Conservation (phyloP, 495 filamentous ascomycete species). For the Cladorrhinum samala region DNA sequence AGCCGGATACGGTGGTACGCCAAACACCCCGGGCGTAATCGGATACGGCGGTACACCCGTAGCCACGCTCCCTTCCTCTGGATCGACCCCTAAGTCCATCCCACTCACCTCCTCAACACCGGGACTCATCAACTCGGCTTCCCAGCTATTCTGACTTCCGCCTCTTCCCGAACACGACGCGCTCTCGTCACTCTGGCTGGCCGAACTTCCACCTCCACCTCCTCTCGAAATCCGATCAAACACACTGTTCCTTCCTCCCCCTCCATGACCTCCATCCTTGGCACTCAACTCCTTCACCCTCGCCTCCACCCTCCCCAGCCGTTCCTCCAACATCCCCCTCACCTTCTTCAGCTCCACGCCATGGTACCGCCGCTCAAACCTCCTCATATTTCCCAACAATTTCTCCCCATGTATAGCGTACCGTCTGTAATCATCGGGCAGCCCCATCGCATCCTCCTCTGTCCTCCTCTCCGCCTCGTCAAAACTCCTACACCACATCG, state of each 20-base stretch:
- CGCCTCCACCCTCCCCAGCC: slow-evolving; percentile 47
- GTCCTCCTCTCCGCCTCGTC: slow-evolving; percentile 56
- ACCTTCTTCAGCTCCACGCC: slow-evolving; percentile 26
- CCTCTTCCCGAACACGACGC: slow-evolving; percentile 30
- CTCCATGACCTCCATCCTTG: slow-evolving; percentile 29
- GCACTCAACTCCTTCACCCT: slow-evolving; percentile 46
- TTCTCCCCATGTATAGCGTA: slow-evolving; percentile 62
- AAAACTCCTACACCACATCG: slow-evolving; percentile 58
- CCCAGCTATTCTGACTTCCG: slow-evolving; percentile 29
- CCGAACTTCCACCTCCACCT: neutral
- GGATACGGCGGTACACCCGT: neutral
- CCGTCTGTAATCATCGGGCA: slow-evolving; percentile 64
- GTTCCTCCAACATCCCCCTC: slow-evolving; percentile 40
- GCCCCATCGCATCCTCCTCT: slow-evolving; percentile 47
- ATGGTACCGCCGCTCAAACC: slow-evolving; percentile 37
- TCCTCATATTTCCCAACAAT: slow-evolving; percentile 43
- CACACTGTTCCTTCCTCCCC: slow-evolving; percentile 45
- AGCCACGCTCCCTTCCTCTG: neutral
- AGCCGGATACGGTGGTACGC: neutral
- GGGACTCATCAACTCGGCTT: neutral
- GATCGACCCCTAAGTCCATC: neutral
- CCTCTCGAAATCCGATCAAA: slow-evolving; percentile 54
- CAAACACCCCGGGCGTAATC: neutral
- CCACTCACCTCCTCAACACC: neutral
- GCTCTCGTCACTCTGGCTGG: slow-evolving; percentile 26